phyloP scores from a whole-genome alignment of 192 early-diverging fungal species.

The Coemansia nantahalensis region DNA sequence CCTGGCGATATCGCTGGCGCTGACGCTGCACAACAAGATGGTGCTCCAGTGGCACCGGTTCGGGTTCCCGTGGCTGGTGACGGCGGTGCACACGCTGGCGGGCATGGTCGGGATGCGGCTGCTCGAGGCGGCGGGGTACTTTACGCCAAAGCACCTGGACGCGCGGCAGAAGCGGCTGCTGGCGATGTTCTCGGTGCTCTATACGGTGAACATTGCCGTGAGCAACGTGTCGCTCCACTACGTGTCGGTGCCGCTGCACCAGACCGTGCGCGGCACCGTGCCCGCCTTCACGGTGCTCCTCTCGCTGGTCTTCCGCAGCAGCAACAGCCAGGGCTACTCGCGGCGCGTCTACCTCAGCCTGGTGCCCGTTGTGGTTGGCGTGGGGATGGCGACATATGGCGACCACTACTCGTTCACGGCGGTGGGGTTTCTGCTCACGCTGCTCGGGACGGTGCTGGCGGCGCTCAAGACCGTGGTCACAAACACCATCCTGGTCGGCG shows the following conservation, averaged over 20 bases:
- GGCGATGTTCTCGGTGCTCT: slow-evolving; percentile 78
- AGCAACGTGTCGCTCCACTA: slow-evolving; percentile 81
- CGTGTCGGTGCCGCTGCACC: slow-evolving; percentile 66
- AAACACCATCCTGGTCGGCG: slow-evolving; percentile 75
- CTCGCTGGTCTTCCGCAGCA: slow-evolving; percentile 47
- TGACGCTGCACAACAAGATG: slow-evolving; percentile 86
- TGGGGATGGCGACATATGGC: slow-evolving; percentile 78
- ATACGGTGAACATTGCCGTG: slow-evolving; percentile 87
- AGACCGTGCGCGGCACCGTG: slow-evolving; percentile 79
- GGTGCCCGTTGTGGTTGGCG: slow-evolving; percentile 66
- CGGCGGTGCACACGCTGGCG: slow-evolving; percentile 76
- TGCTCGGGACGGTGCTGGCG: slow-evolving; percentile 74
- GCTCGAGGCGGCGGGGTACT: slow-evolving; percentile 50
- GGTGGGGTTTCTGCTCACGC: slow-evolving; percentile 72
- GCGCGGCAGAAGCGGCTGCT: slow-evolving; percentile 62
- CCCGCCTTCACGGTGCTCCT: slow-evolving; percentile 76
- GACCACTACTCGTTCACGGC: slow-evolving; percentile 77
- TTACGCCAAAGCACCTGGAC: slow-evolving; percentile 56
- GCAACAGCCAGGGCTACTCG: slow-evolving; percentile 24
- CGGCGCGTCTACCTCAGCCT: slow-evolving; percentile 37
- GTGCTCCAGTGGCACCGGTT: slow-evolving; percentile 73
- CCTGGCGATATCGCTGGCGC: slow-evolving; percentile 19
- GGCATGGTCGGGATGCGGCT: slow-evolving; percentile 65
- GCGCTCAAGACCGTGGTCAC: slow-evolving; percentile 83
- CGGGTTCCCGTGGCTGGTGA: slow-evolving; percentile 83